A percentile compares a stretch with the other conserved stretches of the same genome.
Conservation (phyloP, 164 flowering plant species). For the Stephania cephalantha region DNA sequence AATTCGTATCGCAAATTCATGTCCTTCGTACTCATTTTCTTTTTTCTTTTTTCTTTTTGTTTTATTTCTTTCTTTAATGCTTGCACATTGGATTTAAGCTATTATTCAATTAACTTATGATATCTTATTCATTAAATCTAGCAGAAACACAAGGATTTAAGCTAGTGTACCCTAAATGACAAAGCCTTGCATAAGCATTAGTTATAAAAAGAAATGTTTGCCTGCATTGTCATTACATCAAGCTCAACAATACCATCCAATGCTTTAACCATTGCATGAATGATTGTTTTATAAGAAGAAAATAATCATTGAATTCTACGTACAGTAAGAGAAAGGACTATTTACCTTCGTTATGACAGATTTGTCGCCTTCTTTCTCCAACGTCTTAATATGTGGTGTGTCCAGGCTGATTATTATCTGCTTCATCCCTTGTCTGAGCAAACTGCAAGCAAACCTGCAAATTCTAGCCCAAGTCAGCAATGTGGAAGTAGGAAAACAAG, state of each 20-base stretch:
- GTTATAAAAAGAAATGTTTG: neutral
- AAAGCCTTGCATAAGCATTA: neutral
- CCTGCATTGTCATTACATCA: neutral
- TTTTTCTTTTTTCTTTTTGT: no score
- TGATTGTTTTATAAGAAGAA: neutral
- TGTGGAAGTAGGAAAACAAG: neutral
- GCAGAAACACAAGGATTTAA: neutral
- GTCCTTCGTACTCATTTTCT: neutral
- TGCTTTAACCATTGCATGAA: neutral
- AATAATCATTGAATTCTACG: neutral
- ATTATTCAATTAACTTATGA: neutral
- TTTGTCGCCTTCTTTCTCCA: conserved; percentile 68
- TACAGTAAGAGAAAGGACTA: neutral
- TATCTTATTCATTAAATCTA: neutral
- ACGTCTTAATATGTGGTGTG: conserved; percentile 38
- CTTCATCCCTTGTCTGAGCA: conserved; percentile 69
- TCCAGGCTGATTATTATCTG: conserved; percentile 56
- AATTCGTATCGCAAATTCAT: no score
- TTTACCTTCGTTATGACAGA: conserved; percentile 51
- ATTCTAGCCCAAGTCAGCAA: conserved; percentile 15
- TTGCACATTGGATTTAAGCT: neutral
- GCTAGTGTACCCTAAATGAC: neutral
- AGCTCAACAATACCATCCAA: neutral
- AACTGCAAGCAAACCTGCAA: conserved; percentile 64
- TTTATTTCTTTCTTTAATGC: neutral